Base-by-base conservation (phyloP, 202 grass and related monocot genomes). In the Musa balbisiana region DNA sequence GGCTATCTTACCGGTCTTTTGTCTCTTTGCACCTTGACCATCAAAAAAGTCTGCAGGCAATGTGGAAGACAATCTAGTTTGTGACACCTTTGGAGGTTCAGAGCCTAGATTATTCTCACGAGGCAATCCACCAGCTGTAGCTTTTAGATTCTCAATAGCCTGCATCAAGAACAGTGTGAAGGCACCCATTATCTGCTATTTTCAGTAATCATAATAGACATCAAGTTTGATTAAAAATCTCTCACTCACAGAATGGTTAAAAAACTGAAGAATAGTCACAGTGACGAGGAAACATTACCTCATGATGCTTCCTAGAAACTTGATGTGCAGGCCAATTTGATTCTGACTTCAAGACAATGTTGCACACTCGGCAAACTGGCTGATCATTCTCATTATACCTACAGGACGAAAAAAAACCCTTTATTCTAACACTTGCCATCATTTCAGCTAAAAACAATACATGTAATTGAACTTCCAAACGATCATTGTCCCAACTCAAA, bases 311-410 rank as follows among this genome's bases (percentile, higher is more conserved):
- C 56, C 79, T 75, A 17, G 95, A 99, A 81, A 90, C 89, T 87
- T 94, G 91, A 75, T 99, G 95, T 63, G 95, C 95, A 49, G 91
- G 91, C 95, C 95, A 99, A 53, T 83, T 74, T 74, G 95, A 90
- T 69, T 99, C 95, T 62, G 91, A 94, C 87, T 99, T 99, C 3
- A 99, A 66, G 16, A 83, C 78, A 43, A 94, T 55, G 67, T 98
- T 98, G 80, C 95, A 98, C 22, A 98, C 78, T 87, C 77, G 89
- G 75, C 95, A 94, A 85, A 90, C 86, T 53, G 88, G 87, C 77
- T 94, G 95, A 66, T 93, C 91, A 24, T 85, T 89, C 62, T 94
- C 91, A 74, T 98, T 98, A 78, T 94, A 94, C 83, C 95, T 94
- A 79, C 71, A 83, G 20, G 58, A 43, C 0, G 0, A 82, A 64